phyloP scores from a whole-genome alignment of 176 grass and related monocot genomes.

The Rhynchospora pubera region DNA sequence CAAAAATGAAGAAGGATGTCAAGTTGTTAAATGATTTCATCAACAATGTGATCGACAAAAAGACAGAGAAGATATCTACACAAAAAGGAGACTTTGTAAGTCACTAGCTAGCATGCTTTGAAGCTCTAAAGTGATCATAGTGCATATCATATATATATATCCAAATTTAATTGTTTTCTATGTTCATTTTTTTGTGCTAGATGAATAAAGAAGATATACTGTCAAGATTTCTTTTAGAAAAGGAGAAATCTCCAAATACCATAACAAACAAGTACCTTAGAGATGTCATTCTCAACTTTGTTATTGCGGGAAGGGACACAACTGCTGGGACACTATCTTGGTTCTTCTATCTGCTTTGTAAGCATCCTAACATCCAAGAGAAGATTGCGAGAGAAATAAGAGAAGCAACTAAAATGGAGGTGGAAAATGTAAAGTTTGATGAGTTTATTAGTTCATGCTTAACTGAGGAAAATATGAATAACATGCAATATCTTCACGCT shows the following conservation, averaged over 20 bases:
- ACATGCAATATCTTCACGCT: slow-evolving; percentile 61
- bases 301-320: slow-evolving; percentile 71
- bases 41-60: slow-evolving; percentile 29
- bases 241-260: slow-evolving; percentile 32
- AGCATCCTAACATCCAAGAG: slow-evolving; percentile 36
- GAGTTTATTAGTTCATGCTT: slow-evolving; percentile 37
- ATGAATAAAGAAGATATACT: slow-evolving; percentile 59
- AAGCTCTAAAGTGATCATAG: background rate
- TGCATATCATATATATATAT: slow-evolving; percentile 19
- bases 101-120: background rate
- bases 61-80: background rate
- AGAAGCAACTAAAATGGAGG: background rate
- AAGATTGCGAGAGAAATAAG: slow-evolving; percentile 31
- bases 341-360: slow-evolving; percentile 51
- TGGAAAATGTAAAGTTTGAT: background rate
- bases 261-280: slow-evolving; percentile 54
- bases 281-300: slow-evolving; percentile 76
- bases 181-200: slow-evolving; percentile 9
- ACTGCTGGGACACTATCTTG: slow-evolving; percentile 53
- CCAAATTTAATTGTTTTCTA: background rate
- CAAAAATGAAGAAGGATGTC: slow-evolving; percentile 46
- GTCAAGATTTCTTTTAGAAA: slow-evolving; percentile 56
- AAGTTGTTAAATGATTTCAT: slow-evolving; percentile 46
- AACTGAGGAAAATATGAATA: slow-evolving; percentile 38
- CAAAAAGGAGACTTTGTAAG: slow-evolving; percentile 6